These are phyloP conservation scores for Umbelopsis isabellina DNA, from an alignment of 192 early-diverging fungal genomes.

Conservation along the genomic window DNA sequence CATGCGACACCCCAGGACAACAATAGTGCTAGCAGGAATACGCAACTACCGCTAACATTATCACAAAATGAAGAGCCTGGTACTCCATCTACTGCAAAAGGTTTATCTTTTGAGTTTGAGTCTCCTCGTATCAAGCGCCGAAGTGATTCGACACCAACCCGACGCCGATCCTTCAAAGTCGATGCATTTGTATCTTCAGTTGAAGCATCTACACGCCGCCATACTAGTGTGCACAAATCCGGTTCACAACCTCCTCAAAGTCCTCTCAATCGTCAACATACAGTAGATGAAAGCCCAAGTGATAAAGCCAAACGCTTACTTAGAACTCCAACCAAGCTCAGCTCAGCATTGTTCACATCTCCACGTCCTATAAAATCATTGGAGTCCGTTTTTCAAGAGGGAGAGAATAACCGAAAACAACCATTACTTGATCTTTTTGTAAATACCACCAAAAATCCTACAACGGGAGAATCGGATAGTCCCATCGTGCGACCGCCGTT, in stretches of 20 bases:
- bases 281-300: background rate
- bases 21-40: background rate
- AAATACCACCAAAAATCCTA: background rate
- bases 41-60: background rate
- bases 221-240: no score
- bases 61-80: background rate
- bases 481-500: background rate
- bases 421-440: constrained; percentile 6
- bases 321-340: background rate
- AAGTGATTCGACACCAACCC: background rate
- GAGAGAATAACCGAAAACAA: background rate
- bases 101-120: background rate
- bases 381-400: constrained; percentile 11
- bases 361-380: background rate
- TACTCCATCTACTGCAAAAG: constrained; percentile 4
- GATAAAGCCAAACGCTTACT: background rate
- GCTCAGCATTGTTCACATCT: background rate
- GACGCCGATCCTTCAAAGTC: background rate
- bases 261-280: background rate
- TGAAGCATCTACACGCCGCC: background rate
- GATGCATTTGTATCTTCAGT: constrained; percentile 13
- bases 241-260: background rate
- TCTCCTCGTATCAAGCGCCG: constrained; percentile 1
- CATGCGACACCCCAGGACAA: background rate
- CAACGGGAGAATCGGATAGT: background rate